Conservation (phyloP, 176 grass and related monocot genomes). For the Carex scoparia region DNA sequence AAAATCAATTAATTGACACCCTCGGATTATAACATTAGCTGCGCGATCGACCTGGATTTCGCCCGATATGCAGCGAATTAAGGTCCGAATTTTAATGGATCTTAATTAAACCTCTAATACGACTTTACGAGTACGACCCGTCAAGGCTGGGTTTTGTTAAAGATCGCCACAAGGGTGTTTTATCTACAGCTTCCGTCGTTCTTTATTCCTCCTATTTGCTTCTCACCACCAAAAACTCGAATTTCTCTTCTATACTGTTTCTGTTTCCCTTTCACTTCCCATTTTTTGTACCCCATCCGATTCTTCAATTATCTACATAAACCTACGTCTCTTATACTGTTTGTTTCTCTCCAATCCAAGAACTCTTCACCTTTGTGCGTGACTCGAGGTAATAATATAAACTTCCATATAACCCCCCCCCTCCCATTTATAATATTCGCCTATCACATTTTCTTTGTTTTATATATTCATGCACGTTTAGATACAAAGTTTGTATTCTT, state of each 20-base stretch:
- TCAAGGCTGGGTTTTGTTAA: neutral
- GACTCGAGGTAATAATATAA: neutral
- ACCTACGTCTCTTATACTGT: neutral
- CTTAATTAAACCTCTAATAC: neutral
- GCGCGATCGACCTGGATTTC: neutral
- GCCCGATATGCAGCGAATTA: neutral
- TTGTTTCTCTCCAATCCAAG: neutral
- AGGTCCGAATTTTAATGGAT: neutral
- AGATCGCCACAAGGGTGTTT: neutral
- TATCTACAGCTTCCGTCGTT: neutral
- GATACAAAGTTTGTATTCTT: neutral
- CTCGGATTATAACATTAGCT: no score
- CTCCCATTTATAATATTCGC: neutral
- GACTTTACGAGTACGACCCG: neutral
- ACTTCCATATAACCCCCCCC: neutral
- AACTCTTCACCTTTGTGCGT: neutral
- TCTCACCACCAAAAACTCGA: neutral
- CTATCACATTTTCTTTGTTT: neutral
- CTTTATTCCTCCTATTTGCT: neutral
- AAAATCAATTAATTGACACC: no score
- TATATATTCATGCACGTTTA: neutral
- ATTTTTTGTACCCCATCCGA: neutral
- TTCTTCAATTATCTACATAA: neutral
- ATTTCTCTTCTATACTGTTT: neutral
- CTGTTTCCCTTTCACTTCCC: neutral